These are phyloP conservation scores for Psilocybe azurescens DNA, from an alignment of 768 basidiomycete species.

Conservation along the genomic window DNA sequence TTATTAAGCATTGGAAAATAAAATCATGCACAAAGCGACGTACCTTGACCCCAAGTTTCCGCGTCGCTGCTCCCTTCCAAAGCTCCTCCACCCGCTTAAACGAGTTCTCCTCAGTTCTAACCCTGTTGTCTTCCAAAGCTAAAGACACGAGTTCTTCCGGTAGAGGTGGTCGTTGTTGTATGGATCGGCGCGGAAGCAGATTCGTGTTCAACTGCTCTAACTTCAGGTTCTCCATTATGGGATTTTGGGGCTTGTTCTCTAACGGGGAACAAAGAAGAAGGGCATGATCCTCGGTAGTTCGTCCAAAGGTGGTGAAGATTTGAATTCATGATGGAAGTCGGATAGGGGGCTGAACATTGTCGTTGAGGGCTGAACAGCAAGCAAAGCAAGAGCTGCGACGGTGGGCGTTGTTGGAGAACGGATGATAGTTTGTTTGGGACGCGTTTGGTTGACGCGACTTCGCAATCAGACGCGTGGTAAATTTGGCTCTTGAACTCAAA, in stretches of 20 bases:
- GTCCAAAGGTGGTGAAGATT: slow-evolving; percentile 19
- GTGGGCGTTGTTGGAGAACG: not conserved
- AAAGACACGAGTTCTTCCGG: slow-evolving; percentile 36
- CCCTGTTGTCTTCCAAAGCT: slow-evolving; percentile 16
- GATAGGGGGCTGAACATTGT: not conserved
- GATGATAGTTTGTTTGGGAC: not conserved
- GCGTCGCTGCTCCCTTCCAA: slow-evolving; percentile 25
- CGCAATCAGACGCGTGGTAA: not conserved
- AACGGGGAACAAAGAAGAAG: slow-evolving; percentile 69
- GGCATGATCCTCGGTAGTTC: slow-evolving; percentile 46
- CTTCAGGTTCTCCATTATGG: slow-evolving; percentile 67
- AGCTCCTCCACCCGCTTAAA: slow-evolving; percentile 15
- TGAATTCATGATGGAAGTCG: slow-evolving; percentile 17
- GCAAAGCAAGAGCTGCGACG: not conserved
- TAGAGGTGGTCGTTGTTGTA: slow-evolving; percentile 13
- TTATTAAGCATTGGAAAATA: not conserved
- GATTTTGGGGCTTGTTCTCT: slow-evolving; percentile 77
- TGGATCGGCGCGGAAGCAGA: slow-evolving; percentile 16
- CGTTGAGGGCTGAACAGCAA: not conserved
- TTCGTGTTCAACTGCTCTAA: slow-evolving; percentile 27
- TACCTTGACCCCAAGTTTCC: slow-evolving; percentile 29
- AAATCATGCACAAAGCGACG: not conserved
- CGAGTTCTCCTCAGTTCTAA: not conserved
- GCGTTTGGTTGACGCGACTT: not conserved
- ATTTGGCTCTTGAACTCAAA: not conserved